Evolutionary conservation across 805 yeast species (phyloP), one percentile per base, ranked within the genome.

Genomic region (Yueomyces sinensis): DNA sequence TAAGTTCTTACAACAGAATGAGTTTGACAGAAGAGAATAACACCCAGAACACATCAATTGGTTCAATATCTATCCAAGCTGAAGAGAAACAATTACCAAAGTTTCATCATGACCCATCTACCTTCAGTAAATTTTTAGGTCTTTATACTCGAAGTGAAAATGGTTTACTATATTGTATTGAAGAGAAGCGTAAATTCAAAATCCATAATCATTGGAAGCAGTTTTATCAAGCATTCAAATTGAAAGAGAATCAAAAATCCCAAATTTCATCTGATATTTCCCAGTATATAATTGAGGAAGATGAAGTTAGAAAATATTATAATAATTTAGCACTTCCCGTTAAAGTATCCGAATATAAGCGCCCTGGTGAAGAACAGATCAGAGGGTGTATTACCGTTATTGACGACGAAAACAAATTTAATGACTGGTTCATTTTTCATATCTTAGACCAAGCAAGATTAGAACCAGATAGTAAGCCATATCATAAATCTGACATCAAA

Each of bases 301-400:
- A 37, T 4, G 29, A 39, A 5, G 49, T 51, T 5, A 32, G 43
- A 13, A 37, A 39, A 11, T 49, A 47, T 17, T 46, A 53, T 7
- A 34, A 44, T 13, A 35, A 39, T 14, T 23, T 44, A 13, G 43
- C 39, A 13, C 23, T 44, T 9, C 43, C 52, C 11, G 25, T 64
- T 9, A 49, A 55, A 33, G 42, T 61, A 11, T 41, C 61, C 6
- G 67, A 63, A 40, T 49, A 53, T 32, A 33, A 37, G n/a, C 44
- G 43, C 13, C 37, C 40, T 5, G 46, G 37, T 5, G 66, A 58
- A 34, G 30, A 27, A 2, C 65, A 61, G 41, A 38, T 56, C 22
- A 57, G 66, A 39, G 69, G 69, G 17, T 45, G 63, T 23, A 48
- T 64, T 17, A 45, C 63, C 17, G 52, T 55, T 3, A 43, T 54